Percentiles rank a stretch among this genome's conserved stretches.
Conservation (phyloP, 257 asterid species). For the Solanum okadae region DNA sequence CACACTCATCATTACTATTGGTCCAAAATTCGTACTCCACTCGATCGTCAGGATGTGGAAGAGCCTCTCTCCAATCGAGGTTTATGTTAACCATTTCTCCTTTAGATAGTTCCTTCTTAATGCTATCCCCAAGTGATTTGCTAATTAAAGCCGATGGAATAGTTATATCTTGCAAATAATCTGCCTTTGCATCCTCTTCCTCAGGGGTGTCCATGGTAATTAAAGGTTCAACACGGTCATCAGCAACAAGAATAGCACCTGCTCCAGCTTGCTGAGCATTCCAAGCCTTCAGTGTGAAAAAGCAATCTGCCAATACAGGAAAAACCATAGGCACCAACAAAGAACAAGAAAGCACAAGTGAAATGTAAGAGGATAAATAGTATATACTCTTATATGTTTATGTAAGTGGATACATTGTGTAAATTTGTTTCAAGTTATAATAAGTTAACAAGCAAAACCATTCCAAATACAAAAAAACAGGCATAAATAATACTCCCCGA, state of each 20-base stretch:
- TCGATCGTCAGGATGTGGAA: conserved; percentile 94
- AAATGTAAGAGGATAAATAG: not conserved
- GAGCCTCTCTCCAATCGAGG: conserved; percentile 95
- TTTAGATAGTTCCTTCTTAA: conserved; percentile 46
- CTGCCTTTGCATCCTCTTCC: conserved; percentile 47
- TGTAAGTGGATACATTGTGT: not conserved
- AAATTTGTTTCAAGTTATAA: not conserved
- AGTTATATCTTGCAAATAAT: conserved; percentile 63
- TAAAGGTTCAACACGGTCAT: conserved; percentile 63
- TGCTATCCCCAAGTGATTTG: conserved; percentile 72
- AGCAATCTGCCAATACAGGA: conserved; percentile 52
- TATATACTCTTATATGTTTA: not conserved
- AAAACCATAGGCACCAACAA: not conserved
- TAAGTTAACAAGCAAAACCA: not conserved
- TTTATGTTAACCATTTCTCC: conserved; percentile 67
- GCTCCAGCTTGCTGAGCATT: conserved; percentile 92
- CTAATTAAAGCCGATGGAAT: conserved; percentile 82
- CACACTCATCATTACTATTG: conserved; percentile 84
- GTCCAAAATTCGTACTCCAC: conserved; percentile 95
- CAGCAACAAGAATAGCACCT: conserved; percentile 87
- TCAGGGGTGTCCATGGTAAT: conserved; percentile 94
- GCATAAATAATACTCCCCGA: not conserved
- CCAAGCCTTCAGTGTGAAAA: conserved; percentile 84
- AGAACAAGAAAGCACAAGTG: not conserved
- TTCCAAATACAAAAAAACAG: not conserved